phyloP scores from a whole-genome alignment of 805 yeast genomes.

The Zygoascus tannicola region DNA sequence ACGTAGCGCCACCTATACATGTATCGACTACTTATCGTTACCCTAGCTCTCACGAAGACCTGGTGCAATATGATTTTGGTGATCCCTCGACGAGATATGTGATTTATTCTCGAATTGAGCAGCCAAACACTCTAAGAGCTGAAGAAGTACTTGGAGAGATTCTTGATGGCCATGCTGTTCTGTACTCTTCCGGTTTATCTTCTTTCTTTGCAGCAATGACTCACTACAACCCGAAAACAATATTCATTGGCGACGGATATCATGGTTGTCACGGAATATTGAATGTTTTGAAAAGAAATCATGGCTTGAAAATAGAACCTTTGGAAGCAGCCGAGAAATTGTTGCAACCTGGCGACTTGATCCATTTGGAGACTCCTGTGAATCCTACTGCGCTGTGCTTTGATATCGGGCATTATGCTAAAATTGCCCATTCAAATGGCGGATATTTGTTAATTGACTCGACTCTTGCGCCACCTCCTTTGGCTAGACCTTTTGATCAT shows the following conservation, averaged over 20 bases:
- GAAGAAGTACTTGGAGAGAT: conserved; percentile 57
- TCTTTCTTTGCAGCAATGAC: conserved; percentile 73
- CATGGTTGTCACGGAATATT: conserved; percentile 77
- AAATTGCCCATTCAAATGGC: conserved; percentile 66
- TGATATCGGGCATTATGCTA: conserved; percentile 55
- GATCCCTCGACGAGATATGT: not conserved
- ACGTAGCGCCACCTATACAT: conserved; percentile 64
- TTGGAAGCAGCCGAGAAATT: conserved; percentile 32
- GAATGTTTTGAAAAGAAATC: conserved; percentile 49
- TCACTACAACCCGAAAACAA: conserved; percentile 58
- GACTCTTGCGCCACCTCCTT: conserved; percentile 91
- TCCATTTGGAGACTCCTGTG: conserved; percentile 82
- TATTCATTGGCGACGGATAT: conserved; percentile 73
- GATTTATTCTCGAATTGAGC: conserved; percentile 64
- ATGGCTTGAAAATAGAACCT: conserved; percentile 32
- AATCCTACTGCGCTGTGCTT: conserved; percentile 69
- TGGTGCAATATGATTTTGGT: conserved; percentile 27
- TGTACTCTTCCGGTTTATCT: conserved; percentile 69
- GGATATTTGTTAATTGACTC: conserved; percentile 70
- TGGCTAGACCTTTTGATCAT: conserved; percentile 67
- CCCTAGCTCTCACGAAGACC: conserved; percentile 45
- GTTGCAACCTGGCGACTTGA: conserved; percentile 57
- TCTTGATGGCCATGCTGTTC: conserved; percentile 55
- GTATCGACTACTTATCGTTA: conserved; percentile 74
- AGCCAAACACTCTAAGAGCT: conserved; percentile 59